Percentiles rank a stretch among this genome's conserved stretches.
Conservation (phyloP, 331 rosid genomes). For the Spiraea crenata region DNA sequence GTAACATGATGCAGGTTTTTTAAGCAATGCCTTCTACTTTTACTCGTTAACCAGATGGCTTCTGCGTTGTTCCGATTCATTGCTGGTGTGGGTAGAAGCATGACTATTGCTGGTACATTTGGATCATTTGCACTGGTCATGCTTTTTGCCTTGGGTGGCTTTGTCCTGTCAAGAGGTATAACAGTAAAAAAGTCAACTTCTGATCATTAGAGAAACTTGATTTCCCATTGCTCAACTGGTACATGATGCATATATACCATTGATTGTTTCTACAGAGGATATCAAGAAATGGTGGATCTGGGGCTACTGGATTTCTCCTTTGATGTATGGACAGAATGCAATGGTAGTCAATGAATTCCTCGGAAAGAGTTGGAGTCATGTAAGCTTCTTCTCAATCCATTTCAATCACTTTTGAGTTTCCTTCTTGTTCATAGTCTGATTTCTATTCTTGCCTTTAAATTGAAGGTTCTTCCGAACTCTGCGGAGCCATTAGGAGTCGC, state of each 20-base stretch:
- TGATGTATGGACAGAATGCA: constrained; percentile 45
- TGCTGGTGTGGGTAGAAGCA: constrained; percentile 56
- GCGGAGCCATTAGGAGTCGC: constrained; percentile 44
- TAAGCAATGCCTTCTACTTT: constrained; percentile 53
- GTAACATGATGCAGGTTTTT: constrained; percentile 50
- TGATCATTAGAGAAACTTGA: no score
- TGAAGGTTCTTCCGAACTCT: constrained; percentile 43
- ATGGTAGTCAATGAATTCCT: constrained; percentile 56
- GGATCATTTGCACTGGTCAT: constrained; percentile 48
- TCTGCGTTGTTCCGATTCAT: constrained; percentile 46
- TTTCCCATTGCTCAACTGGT: not conserved
- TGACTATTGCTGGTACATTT: constrained; percentile 53
- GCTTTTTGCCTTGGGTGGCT: constrained; percentile 57
- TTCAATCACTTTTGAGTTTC: not conserved
- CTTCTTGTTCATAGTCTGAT: constrained; percentile 12
- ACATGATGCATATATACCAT: not conserved
- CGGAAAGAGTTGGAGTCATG: constrained; percentile 53
- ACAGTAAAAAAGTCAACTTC: not conserved
- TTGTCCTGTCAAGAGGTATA: constrained; percentile 58
- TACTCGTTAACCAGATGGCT: constrained; percentile 59
- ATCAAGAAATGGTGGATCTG: constrained; percentile 69
- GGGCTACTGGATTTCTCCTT: constrained; percentile 56
- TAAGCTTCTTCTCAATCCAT: constrained; percentile 12
- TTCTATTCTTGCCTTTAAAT: constrained; percentile 3
- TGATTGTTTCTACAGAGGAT: constrained; percentile 30